Percentiles rank a stretch among this genome's conserved stretches.
These are phyloP conservation scores for Dactylellina leptospora DNA, from an alignment of 2,329 filamentous ascomycete species.

Conservation along the genomic window DNA sequence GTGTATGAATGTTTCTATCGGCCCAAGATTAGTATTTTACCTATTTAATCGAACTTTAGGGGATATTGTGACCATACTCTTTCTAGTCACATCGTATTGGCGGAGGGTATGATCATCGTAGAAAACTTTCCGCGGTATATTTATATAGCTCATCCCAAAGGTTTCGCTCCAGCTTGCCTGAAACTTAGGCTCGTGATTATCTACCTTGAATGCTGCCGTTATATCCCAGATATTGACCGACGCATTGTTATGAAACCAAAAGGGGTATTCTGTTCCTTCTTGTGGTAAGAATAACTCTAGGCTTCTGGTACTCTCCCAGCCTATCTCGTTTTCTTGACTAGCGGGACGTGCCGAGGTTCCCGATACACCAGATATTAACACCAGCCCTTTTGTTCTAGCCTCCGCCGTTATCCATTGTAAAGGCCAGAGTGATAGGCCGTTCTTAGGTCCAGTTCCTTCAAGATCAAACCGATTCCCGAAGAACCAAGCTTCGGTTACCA, in stretches of 20 bases:
- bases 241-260: constrained; percentile 14
- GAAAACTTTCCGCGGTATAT: constrained; percentile 11
- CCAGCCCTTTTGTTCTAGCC: constrained; percentile 10
- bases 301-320: neutral
- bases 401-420: constrained; percentile 25
- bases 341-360: neutral
- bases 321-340: too few species aligned
- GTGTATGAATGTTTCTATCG: constrained; percentile 26
- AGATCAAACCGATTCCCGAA: constrained; percentile 22
- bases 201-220: neutral
- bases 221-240: constrained; percentile 29
- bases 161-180: neutral
- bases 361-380: neutral
- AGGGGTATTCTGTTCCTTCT: constrained; percentile 5
- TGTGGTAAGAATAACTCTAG: constrained; percentile 1
- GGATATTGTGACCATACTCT: constrained; percentile 7
- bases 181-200: constrained; percentile 11
- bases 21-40: neutral
- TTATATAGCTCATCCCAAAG: neutral
- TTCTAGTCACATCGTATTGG: neutral
- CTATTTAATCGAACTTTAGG: neutral
- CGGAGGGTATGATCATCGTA: constrained; percentile 1
- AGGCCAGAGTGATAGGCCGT: constrained; percentile 32
- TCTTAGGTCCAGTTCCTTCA: constrained; percentile 8
- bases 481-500: constrained; percentile 25